Evolutionary conservation across 176 grass and related monocot species (phyloP), one percentile per base, ranked within the genome.

Genomic region (Ensete ventricosum): DNA sequence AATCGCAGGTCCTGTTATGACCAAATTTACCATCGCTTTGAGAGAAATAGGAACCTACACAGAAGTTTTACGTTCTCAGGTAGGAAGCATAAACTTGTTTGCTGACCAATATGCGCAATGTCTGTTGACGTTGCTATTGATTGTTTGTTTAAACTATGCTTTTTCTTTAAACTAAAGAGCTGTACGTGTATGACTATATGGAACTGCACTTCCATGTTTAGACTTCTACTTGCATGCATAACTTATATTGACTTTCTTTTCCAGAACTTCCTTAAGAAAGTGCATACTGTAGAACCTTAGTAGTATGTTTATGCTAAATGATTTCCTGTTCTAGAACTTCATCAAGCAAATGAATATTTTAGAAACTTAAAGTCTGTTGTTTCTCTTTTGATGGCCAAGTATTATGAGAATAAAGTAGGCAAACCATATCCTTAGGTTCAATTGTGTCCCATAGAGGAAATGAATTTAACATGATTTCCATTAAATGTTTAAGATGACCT

Each of bases 31-130:
- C 65, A 99, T 94, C 87, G 95, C 95, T 27, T 84, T 99, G 76
- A 91, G 95, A 81, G 95, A 99, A 89, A 94, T 99, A 67, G 91
- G 95, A 91, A 94, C 95, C 25, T 99, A 99, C 69, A 99, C 94
- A 55, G 95, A 99, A 89, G 91, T 99, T 65, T 67, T 99, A 66
- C 91, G 95, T 11, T 99, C 95, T 50, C 95, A 99, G 88, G 95
- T 99, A 57, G 13, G 54, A n/a, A 21, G 53, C 64, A 53, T 19
- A 80, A 49, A 51, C 22, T 71, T 55, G 16, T 53, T 73, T 11
- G 14, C 9, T 20, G 34, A 43, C 34, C 34, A 43, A 14, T 26
- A 67, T 11, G 34, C 1, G 2, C 67, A 50, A 20, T 11, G 20
- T 70, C 5, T 20, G 2, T 70, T 17, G 14, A 50, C 9, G 0